A percentile compares a stretch with the other conserved stretches of the same genome.
These are phyloP conservation scores for Globisporangium yorkense DNA, from an alignment of 352 stramenopile species.

Conservation along the genomic window DNA sequence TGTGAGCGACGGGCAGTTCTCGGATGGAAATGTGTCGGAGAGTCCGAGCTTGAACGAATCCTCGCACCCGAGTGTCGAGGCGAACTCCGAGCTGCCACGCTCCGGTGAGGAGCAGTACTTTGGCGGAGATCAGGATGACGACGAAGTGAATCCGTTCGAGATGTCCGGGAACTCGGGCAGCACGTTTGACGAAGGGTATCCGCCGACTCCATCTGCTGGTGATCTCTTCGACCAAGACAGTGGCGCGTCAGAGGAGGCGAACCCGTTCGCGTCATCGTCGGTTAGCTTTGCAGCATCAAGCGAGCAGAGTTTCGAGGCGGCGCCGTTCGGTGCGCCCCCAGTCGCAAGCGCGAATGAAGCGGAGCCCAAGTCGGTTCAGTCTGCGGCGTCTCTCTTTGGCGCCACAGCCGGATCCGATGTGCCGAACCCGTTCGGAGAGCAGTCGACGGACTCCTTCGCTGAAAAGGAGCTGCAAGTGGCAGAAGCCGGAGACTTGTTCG, in stretches of 20 bases:
- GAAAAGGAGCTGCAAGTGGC: conserved; percentile 51
- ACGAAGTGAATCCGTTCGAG: conserved; percentile 19
- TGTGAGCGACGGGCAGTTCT: conserved; percentile 46
- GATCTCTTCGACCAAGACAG: conserved; percentile 19
- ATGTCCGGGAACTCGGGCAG: conserved; percentile 22
- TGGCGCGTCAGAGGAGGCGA: conserved; percentile 22
- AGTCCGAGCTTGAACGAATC: conserved; percentile 48
- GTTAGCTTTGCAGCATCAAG: conserved; percentile 20
- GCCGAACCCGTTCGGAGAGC: conserved; percentile 40
- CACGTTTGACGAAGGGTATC: conserved; percentile 14
- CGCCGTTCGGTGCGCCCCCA: conserved; percentile 8
- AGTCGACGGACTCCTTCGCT: conserved; percentile 16
- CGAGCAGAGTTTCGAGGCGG: conserved; percentile 6
- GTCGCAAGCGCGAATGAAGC: conserved; percentile 1
- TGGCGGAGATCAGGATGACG: conserved; percentile 18
- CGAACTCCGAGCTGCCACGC: conserved; percentile 30
- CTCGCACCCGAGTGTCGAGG: conserved; percentile 26
- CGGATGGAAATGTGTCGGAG: conserved; percentile 54
- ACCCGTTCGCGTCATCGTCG: conserved; percentile 39
- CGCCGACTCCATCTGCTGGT: conserved; percentile 10
- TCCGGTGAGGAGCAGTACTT: conserved; percentile 26
- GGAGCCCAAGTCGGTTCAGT: conserved; percentile 20
- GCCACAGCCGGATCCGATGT: conserved; percentile 33
- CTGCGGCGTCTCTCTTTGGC: conserved; percentile 60
- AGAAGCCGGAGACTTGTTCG: conserved; percentile 59